phyloP scores from a whole-genome alignment of 495 filamentous ascomycete species.

The Parachaetomium inaequale region DNA sequence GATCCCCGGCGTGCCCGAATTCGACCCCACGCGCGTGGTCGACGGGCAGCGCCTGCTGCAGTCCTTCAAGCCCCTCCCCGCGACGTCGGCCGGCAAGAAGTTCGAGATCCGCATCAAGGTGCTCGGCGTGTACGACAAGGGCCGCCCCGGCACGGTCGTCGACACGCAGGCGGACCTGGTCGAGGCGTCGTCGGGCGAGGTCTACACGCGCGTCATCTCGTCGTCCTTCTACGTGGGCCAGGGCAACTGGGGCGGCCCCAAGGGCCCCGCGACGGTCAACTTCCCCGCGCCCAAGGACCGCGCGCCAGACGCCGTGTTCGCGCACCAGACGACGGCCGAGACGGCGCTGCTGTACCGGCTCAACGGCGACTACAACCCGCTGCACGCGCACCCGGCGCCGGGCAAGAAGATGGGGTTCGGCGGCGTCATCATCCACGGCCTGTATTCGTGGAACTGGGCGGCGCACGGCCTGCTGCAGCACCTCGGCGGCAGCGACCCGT shows the following conservation, averaged over 20 bases:
- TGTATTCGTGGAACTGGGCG: slow-evolving; percentile 79
- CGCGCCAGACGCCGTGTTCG: slow-evolving; percentile 70
- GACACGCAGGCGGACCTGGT: slow-evolving; percentile 77
- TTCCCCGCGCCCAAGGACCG: slow-evolving; percentile 69
- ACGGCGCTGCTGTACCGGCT: slow-evolving; percentile 75
- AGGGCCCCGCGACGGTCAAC: slow-evolving; percentile 71
- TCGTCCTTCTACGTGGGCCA: slow-evolving; percentile 79
- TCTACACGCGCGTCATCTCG: slow-evolving; percentile 64
- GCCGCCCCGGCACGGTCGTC: slow-evolving; percentile 74
- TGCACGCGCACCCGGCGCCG: slow-evolving; percentile 80
- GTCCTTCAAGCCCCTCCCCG: slow-evolving; percentile 73
- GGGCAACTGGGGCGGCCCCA: slow-evolving; percentile 87
- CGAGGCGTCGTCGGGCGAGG: slow-evolving; percentile 63
- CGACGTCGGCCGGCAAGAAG: slow-evolving; percentile 63
- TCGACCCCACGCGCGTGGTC: slow-evolving; percentile 70
- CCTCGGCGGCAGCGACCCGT: slow-evolving; percentile 71
- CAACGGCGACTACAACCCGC: slow-evolving; percentile 89
- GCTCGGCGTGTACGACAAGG: slow-evolving; percentile 88
- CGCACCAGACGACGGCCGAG: slow-evolving; percentile 62
- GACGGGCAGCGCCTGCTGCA: slow-evolving; percentile 82
- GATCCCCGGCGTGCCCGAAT: slow-evolving; percentile 73
- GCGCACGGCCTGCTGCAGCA: slow-evolving; percentile 70
- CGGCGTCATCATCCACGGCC: slow-evolving; percentile 81
- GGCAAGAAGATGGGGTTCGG: slow-evolving; percentile 87
- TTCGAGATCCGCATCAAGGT: slow-evolving; percentile 79